phyloP scores from a whole-genome alignment of 345 rosid genomes.

The Lepidium aucheri region DNA sequence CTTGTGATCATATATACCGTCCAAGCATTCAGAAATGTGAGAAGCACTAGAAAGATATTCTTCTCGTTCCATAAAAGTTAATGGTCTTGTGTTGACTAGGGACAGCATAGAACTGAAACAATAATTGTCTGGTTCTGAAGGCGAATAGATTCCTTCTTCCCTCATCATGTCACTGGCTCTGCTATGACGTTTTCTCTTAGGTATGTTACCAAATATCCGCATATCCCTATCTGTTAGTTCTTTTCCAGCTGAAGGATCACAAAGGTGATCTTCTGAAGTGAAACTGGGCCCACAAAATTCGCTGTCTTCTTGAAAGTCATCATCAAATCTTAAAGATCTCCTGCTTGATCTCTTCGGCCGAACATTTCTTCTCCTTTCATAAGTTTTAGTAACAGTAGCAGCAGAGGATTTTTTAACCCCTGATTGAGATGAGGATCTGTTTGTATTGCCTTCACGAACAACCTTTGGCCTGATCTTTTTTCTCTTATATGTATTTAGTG shows the following conservation, averaged over 20 bases:
- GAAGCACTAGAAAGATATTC: conserved; percentile 9
- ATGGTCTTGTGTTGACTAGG: neutral
- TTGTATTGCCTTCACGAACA: conserved; percentile 40
- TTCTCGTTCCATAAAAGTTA: conserved; percentile 20
- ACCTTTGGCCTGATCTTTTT: conserved; percentile 79
- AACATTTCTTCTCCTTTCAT: conserved; percentile 4
- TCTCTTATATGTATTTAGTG: conserved; percentile 35
- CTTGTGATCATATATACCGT: conserved; percentile 12
- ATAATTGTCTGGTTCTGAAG: neutral
- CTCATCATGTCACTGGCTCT: conserved; percentile 31
- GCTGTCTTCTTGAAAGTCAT: neutral
- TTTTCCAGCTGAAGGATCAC: neutral
- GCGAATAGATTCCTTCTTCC: conserved; percentile 15
- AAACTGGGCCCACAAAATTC: neutral
- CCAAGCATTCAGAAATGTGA: conserved; percentile 9
- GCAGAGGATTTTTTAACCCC: conserved; percentile 35
- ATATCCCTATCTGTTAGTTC: neutral
- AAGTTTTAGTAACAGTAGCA: conserved; percentile 19
- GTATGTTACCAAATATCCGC: neutral
- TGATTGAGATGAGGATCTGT: conserved; percentile 26
- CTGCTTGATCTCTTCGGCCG: conserved; percentile 38
- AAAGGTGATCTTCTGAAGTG: neutral
- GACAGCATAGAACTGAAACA: conserved; percentile 13
- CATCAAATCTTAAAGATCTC: conserved; percentile 27
- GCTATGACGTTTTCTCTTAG: neutral